phyloP scores from a whole-genome alignment of 768 basidiomycete genomes.

The Dentipellis fragilis region DNA sequence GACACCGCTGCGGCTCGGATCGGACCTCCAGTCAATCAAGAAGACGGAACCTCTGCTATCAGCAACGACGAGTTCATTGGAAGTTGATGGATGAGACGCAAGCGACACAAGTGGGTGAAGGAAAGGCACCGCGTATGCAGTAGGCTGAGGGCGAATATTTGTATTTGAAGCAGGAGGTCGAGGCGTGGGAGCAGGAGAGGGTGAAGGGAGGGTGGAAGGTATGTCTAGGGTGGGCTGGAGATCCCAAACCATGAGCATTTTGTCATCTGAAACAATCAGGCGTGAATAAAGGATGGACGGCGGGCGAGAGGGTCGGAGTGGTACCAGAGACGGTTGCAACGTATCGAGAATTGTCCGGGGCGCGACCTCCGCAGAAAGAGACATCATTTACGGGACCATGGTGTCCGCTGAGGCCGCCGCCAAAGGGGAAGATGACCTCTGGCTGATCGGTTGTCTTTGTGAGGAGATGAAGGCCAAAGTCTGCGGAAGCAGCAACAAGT shows the following conservation, averaged over 20 bases:
- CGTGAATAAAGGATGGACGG: conserved; percentile 4
- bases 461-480: conserved; percentile 64
- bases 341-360: conserved; percentile 58
- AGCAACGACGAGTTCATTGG: conserved; percentile 73
- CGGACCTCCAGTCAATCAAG: conserved; percentile 75
- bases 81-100: conserved; percentile 57
- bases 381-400: conserved; percentile 72
- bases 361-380: conserved; percentile 68
- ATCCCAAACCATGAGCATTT: conserved; percentile 83
- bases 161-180: no score
- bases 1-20: conserved; percentile 43
- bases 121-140: conserved; percentile 68
- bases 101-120: conserved; percentile 63
- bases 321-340: conserved; percentile 74
- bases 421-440: conserved; percentile 59
- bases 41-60: conserved; percentile 68
- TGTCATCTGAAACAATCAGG: conserved; percentile 45
- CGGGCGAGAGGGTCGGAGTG: conserved; percentile 9
- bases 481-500: conserved; percentile 54
- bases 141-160: conserved; percentile 55
- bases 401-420: conserved; percentile 74
- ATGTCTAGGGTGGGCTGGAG: conserved; percentile 48
- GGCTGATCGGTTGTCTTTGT: conserved; percentile 38
- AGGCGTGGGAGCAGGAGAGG: conserved; percentile 18
- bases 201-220: conserved; percentile 28